These are phyloP conservation scores for Penstemon eatonii DNA, from an alignment of 257 asterid species.

Conservation along the genomic window DNA sequence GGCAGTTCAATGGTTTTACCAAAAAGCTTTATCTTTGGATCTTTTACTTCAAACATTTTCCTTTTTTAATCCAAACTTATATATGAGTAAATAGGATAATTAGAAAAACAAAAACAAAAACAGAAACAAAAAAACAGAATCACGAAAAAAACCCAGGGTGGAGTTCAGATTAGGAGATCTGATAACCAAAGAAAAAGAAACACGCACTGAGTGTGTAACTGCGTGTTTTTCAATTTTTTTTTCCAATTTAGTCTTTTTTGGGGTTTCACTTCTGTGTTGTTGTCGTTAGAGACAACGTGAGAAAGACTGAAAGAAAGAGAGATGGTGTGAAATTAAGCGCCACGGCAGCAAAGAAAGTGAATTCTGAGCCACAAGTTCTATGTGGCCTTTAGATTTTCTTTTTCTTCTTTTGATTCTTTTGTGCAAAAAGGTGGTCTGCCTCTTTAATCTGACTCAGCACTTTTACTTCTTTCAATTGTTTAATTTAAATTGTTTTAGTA, in stretches of 20 bases:
- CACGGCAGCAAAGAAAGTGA: conserved; percentile 56
- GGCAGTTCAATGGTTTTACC: conserved; percentile 78
- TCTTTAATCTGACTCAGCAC: conserved; percentile 57
- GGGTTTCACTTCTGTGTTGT: conserved; percentile 16
- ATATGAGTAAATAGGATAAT: background rate
- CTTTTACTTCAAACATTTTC: conserved; percentile 69
- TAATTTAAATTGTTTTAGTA: background rate
- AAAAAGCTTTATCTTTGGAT: conserved; percentile 87
- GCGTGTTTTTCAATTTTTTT: conserved; percentile 17
- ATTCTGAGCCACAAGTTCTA: conserved; percentile 70
- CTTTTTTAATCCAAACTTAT: conserved; percentile 23
- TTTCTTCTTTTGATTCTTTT: conserved; percentile 44
- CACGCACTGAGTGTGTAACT: conserved; percentile 34
- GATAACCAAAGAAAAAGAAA: conserved; percentile 34
- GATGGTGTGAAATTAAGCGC: conserved; percentile 29
- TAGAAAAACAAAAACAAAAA: conserved; percentile 1
- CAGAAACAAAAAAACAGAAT: background rate
- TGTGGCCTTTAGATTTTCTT: conserved; percentile 66
- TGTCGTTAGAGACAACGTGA: conserved; percentile 30
- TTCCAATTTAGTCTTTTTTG: background rate
- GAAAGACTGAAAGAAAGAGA: conserved; percentile 15
- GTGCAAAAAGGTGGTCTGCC: conserved; percentile 46
- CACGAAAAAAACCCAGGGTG: conserved; percentile 10
- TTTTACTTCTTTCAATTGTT: background rate
- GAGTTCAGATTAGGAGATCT: conserved; percentile 54